Base-by-base conservation (phyloP, 805 yeast species). In the Nakazawaea wyomingensis region DNA sequence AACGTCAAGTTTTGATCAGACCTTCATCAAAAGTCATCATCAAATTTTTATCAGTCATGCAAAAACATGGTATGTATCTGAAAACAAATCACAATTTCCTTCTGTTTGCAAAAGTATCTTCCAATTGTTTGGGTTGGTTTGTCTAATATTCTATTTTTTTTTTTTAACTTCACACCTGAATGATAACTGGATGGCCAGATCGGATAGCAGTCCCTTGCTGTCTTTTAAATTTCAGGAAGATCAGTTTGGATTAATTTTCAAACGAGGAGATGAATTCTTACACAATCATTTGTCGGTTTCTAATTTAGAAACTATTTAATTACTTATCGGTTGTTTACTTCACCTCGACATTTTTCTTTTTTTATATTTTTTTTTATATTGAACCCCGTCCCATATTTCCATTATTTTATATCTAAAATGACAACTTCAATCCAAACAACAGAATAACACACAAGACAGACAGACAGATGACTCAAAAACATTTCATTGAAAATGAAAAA, bases 101-200 rank as follows among this genome's bases (percentile, higher is more conserved):
- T n/a, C n/a, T n/a, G n/a, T n/a, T n/a, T n/a, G n/a, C n/a, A n/a
- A n/a, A n/a, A n/a, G n/a, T n/a, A n/a, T n/a, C n/a, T n/a, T n/a
- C n/a, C n/a, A n/a, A n/a, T n/a, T n/a, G n/a, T n/a, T n/a, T n/a
- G n/a, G n/a, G n/a, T n/a, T n/a, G n/a, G n/a, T n/a, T n/a, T n/a
- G n/a, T n/a, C n/a, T n/a, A n/a, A n/a, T n/a, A n/a, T n/a, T n/a
- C n/a, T n/a, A n/a, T n/a, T n/a, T n/a, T n/a, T n/a, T 39, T 32
- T 28, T 22, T n/a, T 24, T 20, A 30, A 26, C 22, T 37, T 34
- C 19, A 18, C 65, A 66, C 93, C 96, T 96, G 83, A 80, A 82
- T 86, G 95, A 89, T 90, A 89, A 90, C 96, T 90, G 89, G 96
- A 87, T 86, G 95, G 90, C 71, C 68, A 78, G 96, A 68, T 77